Evolutionary conservation across 768 basidiomycete genomes (phyloP).

Genomic region (Kwoniella mangroviensis): DNA sequence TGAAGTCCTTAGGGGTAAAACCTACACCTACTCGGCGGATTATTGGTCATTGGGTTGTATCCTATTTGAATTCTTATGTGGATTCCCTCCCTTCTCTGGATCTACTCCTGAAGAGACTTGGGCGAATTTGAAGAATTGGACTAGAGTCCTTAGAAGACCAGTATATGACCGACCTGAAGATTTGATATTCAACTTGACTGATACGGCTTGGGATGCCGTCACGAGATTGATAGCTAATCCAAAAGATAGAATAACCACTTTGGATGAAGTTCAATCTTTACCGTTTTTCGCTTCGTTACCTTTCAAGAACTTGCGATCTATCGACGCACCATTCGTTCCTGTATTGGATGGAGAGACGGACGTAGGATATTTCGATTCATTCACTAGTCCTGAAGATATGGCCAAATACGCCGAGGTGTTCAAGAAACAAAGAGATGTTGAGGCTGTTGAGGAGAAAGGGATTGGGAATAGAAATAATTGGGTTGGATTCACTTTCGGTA

Average conservation of each 20-base stretch:
- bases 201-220: constrained; percentile 92
- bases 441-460: constrained; percentile 82
- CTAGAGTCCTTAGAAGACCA: constrained; percentile 84
- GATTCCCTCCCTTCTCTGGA: constrained; percentile 98
- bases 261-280: constrained; percentile 73
- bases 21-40: constrained; percentile 94
- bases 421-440: constrained; percentile 95
- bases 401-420: constrained; percentile 98
- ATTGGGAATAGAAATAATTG: constrained; percentile 56
- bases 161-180: constrained; percentile 96
- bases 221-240: constrained; percentile 86
- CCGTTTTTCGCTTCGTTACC: constrained; percentile 78
- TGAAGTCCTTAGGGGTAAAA: constrained; percentile 83
- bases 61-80: constrained; percentile 76
- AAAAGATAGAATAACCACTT: constrained; percentile 74
- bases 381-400: constrained; percentile 85
- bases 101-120: constrained; percentile 95
- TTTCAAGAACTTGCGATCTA: constrained; percentile 78
- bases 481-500: constrained; percentile 59
- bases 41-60: constrained; percentile 99
- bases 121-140: constrained; percentile 99
- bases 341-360: constrained; percentile 92
- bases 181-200: constrained; percentile 91
- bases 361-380: constrained; percentile 65
- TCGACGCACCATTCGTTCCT: constrained; percentile 88